phyloP scores from a whole-genome alignment of 2,329 filamentous ascomycete species.

The Talaromyces sp. region DNA sequence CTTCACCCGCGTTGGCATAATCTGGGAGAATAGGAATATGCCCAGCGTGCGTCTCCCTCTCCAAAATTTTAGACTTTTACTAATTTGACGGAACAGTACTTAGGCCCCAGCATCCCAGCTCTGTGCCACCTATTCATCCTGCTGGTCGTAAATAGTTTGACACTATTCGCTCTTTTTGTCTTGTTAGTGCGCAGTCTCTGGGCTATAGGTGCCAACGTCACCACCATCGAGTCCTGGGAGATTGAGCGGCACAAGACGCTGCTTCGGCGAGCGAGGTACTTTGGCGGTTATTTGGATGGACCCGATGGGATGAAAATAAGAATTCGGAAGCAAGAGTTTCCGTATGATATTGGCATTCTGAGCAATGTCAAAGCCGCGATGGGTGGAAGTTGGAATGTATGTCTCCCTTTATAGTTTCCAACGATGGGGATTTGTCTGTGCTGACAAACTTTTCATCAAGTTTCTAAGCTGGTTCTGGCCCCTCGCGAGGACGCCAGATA shows the following conservation, averaged over 20 bases:
- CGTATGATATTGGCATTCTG: slow-evolving; percentile 63
- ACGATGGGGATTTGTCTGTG: neutral
- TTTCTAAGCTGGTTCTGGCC: slow-evolving; percentile 60
- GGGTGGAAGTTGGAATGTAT: slow-evolving; percentile 50
- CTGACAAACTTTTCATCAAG: slow-evolving; percentile 21
- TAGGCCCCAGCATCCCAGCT: slow-evolving; percentile 54
- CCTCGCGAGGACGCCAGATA: slow-evolving; percentile 49
- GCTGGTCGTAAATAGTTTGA: slow-evolving; percentile 53
- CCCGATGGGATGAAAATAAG: slow-evolving; percentile 54
- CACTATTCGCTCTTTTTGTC: slow-evolving; percentile 54
- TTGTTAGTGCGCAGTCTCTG: slow-evolving; percentile 55
- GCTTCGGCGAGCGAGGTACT: slow-evolving; percentile 43
- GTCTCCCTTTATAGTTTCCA: neutral
- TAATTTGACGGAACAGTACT: slow-evolving; percentile 44
- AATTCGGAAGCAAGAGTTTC: slow-evolving; percentile 61
- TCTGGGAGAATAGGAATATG: slow-evolving; percentile 55
- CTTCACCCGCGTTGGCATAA: slow-evolving; percentile 47
- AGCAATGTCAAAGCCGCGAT: slow-evolving; percentile 58
- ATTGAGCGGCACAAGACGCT: slow-evolving; percentile 49
- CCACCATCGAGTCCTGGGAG: slow-evolving; percentile 64
- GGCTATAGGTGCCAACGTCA: slow-evolving; percentile 56
- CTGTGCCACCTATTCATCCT: slow-evolving; percentile 56
- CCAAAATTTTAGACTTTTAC: neutral
- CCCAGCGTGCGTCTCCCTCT: slow-evolving; percentile 49
- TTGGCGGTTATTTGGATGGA: slow-evolving; percentile 57